Evolutionary conservation across 306 rosid species (phyloP), one percentile per base, ranked within the genome.

Genomic region (Trifolium fragiferum): DNA sequence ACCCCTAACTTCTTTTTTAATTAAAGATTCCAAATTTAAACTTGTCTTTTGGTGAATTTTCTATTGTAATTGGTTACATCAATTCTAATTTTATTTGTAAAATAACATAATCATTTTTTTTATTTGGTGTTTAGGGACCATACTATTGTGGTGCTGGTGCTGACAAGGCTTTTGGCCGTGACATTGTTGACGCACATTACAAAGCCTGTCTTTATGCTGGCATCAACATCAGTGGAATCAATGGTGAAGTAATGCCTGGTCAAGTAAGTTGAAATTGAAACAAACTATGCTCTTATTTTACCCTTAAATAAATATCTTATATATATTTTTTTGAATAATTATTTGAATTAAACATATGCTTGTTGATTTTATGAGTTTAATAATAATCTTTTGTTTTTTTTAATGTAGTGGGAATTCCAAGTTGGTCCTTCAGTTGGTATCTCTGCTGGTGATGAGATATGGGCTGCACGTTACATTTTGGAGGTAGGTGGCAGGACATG

Each of bases 181-280:
- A 92, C 68, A 82, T 94, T 40, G 97, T 90, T 10, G 89, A 94
- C 38, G 32, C 99, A 16, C 96, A 94, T 76, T 94, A 94, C 93
- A 92, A 94, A 87, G 99, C 97, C 9, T 92, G 97, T 73, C 69
- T 94, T 1, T 94, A 87, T 78, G 96, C 99, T 0, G 99, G 99
- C 70, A 55, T 94, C 62, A 91, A 90, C 85, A 85, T 94, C 61
- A 84, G 99, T 69, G 99, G 97, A 20, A 87, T 92, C 73, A 92
- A 94, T 1, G 97, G 95, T 60, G 99, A 94, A 85, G 99, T 94
- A 55, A 92, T 94, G 99, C 99, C 99, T 0, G 99, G 96, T 37
- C 99, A 94, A 78, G 99, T 91, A 53, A 74, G 23, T 53, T 13
- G 11, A 8, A 46, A 14, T 53, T 13, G 11, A 8, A 46, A 14